Percentiles rank a stretch among this genome's conserved stretches.
These are phyloP conservation scores for Davidsoniella eucalypti DNA, from an alignment of 2,329 filamentous ascomycete genomes.

Conservation along the genomic window DNA sequence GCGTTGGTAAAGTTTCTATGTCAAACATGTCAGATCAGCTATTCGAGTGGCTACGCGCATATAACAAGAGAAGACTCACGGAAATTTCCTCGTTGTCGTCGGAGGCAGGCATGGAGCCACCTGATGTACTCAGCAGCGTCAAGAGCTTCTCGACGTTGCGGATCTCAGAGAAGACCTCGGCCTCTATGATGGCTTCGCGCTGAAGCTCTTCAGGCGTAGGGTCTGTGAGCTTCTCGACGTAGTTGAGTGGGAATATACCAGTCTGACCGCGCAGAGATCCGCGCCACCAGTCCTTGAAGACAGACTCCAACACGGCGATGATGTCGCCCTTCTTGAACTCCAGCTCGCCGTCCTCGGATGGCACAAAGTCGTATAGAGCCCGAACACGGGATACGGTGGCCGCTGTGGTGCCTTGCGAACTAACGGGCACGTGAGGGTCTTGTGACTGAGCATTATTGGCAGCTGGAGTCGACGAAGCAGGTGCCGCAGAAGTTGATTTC, in stretches of 20 bases:
- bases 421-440: conserved; percentile 34
- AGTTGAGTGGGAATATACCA: conserved; percentile 95
- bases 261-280: conserved; percentile 87
- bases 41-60: not conserved
- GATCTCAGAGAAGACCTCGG: conserved; percentile 48
- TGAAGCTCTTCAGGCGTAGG: conserved; percentile 89
- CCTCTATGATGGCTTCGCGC: conserved; percentile 89
- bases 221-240: conserved; percentile 92
- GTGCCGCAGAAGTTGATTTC: conserved; percentile 21
- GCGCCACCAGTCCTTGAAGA: conserved; percentile 99
- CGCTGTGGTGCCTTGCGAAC: conserved; percentile 68
- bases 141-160: conserved; percentile 55
- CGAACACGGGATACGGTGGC: conserved; percentile 90
- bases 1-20: conserved; percentile 67
- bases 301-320: conserved; percentile 90
- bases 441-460: not conserved
- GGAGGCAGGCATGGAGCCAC: conserved; percentile 52
- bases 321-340: conserved; percentile 95
- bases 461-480: not conserved
- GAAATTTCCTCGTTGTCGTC: conserved; percentile 97
- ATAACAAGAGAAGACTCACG: conserved; percentile 26
- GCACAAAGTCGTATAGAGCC: conserved; percentile 85
- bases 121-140: conserved; percentile 77
- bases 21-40: conserved; percentile 3
- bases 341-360: conserved; percentile 83